Conservation (phyloP, 352 stramenopile species). For the Phytopythium delawarense region DNA sequence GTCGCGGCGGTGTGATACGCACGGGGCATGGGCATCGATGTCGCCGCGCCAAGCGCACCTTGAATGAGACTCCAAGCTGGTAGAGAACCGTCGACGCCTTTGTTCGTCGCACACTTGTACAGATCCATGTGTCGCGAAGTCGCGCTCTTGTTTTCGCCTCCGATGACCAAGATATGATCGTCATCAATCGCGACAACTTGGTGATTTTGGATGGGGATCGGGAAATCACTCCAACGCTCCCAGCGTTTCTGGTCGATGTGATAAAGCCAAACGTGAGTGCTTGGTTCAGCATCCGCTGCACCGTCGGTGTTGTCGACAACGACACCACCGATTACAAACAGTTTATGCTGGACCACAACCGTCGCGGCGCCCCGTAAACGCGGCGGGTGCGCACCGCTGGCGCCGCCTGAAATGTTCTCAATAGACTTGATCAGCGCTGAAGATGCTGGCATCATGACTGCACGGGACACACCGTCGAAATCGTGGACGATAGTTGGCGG, state of each 20-base stretch:
- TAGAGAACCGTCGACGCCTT: slow-evolving; percentile 59
- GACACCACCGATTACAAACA: slow-evolving; percentile 78
- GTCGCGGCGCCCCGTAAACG: slow-evolving; percentile 52
- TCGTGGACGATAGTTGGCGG: slow-evolving; percentile 54
- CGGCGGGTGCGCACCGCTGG: slow-evolving; percentile 15
- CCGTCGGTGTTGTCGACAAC: slow-evolving; percentile 14
- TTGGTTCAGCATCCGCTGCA: slow-evolving; percentile 18
- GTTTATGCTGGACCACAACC: slow-evolving; percentile 45
- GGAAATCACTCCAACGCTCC: slow-evolving; percentile 80
- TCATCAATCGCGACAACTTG: slow-evolving; percentile 73
- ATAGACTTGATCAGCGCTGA: slow-evolving; percentile 31
- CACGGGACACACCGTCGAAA: slow-evolving; percentile 63
- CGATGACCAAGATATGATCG: slow-evolving; percentile 75
- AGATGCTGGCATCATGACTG: slow-evolving; percentile 38
- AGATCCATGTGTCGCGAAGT: slow-evolving; percentile 83
- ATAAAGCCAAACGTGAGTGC: slow-evolving; percentile 71
- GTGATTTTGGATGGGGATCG: slow-evolving; percentile 74
- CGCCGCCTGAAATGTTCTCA: background rate
- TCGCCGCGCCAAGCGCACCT: slow-evolving; percentile 55
- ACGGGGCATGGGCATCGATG: slow-evolving; percentile 52
- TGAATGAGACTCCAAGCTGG: slow-evolving; percentile 76
- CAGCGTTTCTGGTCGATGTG: slow-evolving; percentile 45
- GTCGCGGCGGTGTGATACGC: slow-evolving; percentile 66
- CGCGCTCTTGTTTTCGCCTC: slow-evolving; percentile 62
- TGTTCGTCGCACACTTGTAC: slow-evolving; percentile 66